Evolutionary conservation across 2,329 filamentous ascomycete species (phyloP).

Genomic region (Sclerotinia glacialis): DNA sequence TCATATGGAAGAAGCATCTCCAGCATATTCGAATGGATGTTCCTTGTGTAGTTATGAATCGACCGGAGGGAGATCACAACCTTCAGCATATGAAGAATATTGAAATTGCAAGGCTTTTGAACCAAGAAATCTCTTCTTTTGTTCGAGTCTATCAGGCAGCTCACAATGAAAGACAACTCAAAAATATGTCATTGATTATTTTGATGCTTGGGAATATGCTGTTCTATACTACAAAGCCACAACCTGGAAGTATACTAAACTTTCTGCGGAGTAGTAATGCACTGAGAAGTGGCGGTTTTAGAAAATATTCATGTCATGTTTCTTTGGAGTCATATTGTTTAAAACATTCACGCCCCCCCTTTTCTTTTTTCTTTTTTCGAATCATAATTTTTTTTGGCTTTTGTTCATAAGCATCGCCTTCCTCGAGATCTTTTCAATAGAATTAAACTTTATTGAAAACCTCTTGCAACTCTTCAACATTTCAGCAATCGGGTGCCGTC

Average conservation of each 20-base stretch:
- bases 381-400: neutral
- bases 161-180: neutral
- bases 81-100: neutral
- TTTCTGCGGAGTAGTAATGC: neutral
- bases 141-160: neutral
- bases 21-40: constrained; percentile 3
- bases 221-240: neutral
- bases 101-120: neutral
- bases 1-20: neutral
- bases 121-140: neutral
- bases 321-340: neutral
- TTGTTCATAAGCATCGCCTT: neutral
- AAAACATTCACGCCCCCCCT: neutral
- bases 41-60: neutral
- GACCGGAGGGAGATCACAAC: neutral
- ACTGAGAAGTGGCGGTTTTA: neutral
- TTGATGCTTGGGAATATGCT: neutral
- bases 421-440: neutral
- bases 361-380: neutral
- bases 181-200: neutral
- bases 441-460: neutral
- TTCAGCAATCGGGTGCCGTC: neutral
- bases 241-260: neutral
- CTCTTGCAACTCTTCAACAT: neutral
- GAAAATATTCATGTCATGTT: neutral